A percentile compares a stretch with the other conserved stretches of the same genome.
Evolutionary conservation across 208 protist species (phyloP).

Genomic region (Wallacemonas sp.): DNA sequence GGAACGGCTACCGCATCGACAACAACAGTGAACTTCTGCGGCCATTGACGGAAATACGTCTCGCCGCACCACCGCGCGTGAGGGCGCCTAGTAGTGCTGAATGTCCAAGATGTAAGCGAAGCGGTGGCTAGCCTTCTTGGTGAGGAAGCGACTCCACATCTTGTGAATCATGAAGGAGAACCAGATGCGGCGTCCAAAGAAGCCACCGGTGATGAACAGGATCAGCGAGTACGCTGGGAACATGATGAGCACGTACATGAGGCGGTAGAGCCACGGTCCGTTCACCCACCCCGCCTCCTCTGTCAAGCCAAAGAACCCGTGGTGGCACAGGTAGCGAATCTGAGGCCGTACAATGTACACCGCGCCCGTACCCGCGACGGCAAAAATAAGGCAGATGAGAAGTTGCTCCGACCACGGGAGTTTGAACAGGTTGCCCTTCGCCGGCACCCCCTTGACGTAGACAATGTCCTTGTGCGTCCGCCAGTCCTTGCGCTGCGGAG

Average conservation of each 20-base stretch:
- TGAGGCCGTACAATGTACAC: slow-evolving; percentile 71
- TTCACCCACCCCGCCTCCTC: slow-evolving; percentile 70
- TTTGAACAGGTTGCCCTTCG: slow-evolving; percentile 75
- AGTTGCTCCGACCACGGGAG: slow-evolving; percentile 75
- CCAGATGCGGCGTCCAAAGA: slow-evolving; percentile 83
- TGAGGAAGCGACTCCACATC: slow-evolving; percentile 86
- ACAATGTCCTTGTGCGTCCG: slow-evolving; percentile 76
- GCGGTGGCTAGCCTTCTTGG: slow-evolving; percentile 40
- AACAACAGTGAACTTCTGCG: slow-evolving; percentile 8
- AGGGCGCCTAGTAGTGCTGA: slow-evolving; percentile 60
- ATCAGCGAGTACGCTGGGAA: slow-evolving; percentile 79
- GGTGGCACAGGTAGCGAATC: slow-evolving; percentile 63
- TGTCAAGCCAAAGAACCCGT: slow-evolving; percentile 78
- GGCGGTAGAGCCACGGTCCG: slow-evolving; percentile 82
- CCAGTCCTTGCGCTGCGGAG: slow-evolving; percentile 72
- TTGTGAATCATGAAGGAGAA: slow-evolving; percentile 92
- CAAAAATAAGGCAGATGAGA: slow-evolving; percentile 81
- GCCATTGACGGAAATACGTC: too few species aligned
- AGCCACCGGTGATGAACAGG: slow-evolving; percentile 62
- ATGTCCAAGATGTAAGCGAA: slow-evolving; percentile 70
- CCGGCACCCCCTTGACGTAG: slow-evolving; percentile 76
- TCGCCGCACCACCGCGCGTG: too few species aligned
- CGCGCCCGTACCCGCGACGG: slow-evolving; percentile 62
- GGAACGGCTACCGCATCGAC: not conserved
- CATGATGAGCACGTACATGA: slow-evolving; percentile 81